These are phyloP conservation scores for Hypoxylon sp. DNA, from an alignment of 2,329 filamentous ascomycete species.

Conservation along the genomic window DNA sequence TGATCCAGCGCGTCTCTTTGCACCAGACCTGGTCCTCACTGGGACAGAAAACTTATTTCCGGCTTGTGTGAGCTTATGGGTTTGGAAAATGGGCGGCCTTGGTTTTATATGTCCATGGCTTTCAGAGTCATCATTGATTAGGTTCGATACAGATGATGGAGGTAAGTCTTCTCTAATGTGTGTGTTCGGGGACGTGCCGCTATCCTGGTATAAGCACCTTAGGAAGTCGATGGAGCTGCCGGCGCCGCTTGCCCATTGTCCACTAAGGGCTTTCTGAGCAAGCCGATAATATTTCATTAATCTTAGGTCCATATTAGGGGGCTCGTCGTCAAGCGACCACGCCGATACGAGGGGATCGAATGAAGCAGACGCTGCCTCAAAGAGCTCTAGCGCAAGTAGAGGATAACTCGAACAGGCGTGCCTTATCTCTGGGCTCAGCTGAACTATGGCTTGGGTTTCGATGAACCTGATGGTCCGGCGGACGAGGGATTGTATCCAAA, in stretches of 20 bases:
- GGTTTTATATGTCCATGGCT: neutral
- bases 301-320: conserved; percentile 38
- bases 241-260: conserved; percentile 26
- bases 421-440: conserved; percentile 23
- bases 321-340: conserved; percentile 46
- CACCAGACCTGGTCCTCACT: conserved; percentile 33
- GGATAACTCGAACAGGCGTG: conserved; percentile 33
- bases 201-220: conserved; percentile 34
- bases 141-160: neutral
- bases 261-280: conserved; percentile 37
- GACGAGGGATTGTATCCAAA: conserved; percentile 45
- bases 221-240: conserved; percentile 36
- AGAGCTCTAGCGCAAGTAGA: conserved; percentile 41
- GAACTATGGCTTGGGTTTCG: conserved; percentile 16
- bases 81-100: conserved; percentile 14
- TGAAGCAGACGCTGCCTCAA: conserved; percentile 42
- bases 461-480: conserved; percentile 39
- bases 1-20: conserved; percentile 41
- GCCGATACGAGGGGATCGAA: conserved; percentile 40
- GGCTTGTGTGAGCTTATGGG: conserved; percentile 9
- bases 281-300: conserved; percentile 46
- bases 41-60: conserved; percentile 27
- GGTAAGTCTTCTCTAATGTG: conserved; percentile 3
- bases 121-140: conserved; percentile 11
- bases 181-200: neutral